These are phyloP conservation scores for Paramecium tetraurelia DNA, from an alignment of 73 alveolate genomes.

Conservation along the genomic window DNA sequence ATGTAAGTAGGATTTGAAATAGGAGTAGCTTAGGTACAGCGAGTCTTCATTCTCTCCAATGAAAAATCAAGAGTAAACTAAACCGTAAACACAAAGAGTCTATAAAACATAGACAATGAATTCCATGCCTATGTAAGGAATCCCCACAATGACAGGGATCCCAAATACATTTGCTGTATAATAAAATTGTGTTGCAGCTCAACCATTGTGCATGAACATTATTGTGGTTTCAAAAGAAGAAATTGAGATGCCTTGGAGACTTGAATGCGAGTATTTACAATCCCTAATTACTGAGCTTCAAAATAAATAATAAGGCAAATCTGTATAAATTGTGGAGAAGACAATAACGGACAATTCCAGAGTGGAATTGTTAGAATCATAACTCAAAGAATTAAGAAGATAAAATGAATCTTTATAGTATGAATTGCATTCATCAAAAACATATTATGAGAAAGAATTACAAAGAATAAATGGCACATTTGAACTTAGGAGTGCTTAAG, in stretches of 20 bases:
- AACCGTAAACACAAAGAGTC: neutral
- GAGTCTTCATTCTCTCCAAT: neutral
- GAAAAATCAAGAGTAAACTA: neutral
- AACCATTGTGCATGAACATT: constrained; percentile 17
- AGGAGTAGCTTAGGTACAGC: neutral
- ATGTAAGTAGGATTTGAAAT: neutral
- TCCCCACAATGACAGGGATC: neutral
- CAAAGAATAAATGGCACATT: neutral
- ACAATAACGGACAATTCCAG: neutral
- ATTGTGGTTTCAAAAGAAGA: constrained; percentile 41
- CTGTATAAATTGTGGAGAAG: neutral
- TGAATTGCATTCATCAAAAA: neutral
- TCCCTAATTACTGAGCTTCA: neutral
- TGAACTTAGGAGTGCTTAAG: neutral
- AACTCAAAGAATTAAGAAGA: neutral
- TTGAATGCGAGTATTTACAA: neutral
- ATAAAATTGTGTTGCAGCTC: neutral
- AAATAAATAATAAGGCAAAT: neutral
- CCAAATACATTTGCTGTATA: neutral
- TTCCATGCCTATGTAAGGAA: neutral
- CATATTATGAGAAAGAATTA: neutral
- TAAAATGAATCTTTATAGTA: neutral
- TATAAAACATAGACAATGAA: neutral
- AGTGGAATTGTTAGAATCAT: neutral
- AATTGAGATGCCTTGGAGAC: constrained; percentile 31